Percentiles rank a stretch among this genome's conserved stretches.
Evolutionary conservation across 129 eudicot species (phyloP).

Genomic region (Erigeron canadensis): DNA sequence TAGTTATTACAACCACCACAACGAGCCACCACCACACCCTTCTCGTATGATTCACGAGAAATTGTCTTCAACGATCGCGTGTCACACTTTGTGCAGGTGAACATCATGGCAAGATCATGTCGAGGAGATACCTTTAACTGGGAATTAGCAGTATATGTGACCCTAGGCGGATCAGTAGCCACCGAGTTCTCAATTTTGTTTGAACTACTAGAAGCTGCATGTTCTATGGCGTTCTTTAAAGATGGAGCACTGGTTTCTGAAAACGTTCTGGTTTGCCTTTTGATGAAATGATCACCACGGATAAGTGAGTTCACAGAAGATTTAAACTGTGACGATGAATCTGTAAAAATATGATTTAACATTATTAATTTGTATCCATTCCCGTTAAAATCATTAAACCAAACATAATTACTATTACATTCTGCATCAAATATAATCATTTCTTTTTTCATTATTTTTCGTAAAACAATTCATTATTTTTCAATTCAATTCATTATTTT

Average conservation of each 20-base stretch:
- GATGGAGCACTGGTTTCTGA: constrained; percentile 40
- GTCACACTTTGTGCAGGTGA: constrained; percentile 86
- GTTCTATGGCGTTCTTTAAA: constrained; percentile 15
- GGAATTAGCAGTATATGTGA: constrained; percentile 48
- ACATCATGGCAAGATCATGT: constrained; percentile 84
- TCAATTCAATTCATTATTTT: too few species aligned
- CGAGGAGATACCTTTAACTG: constrained; percentile 65
- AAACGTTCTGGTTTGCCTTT: constrained; percentile 36
- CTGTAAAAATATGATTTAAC: constrained; percentile 30
- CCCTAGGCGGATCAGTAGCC: constrained; percentile 7
- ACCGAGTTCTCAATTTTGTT: constrained; percentile 23
- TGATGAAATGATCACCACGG: constrained; percentile 18
- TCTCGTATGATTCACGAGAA: constrained; percentile 85
- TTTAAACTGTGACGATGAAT: constrained; percentile 25
- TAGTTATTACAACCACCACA: constrained; percentile 83
- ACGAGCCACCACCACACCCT: constrained; percentile 86
- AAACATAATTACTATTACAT: too few species aligned
- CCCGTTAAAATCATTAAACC: background rate
- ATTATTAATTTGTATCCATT: background rate
- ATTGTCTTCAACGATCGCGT: constrained; percentile 74
- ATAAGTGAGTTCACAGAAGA: constrained; percentile 39
- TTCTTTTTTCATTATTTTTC: too few species aligned
- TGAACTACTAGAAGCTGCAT: constrained; percentile 33
- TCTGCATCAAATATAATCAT: too few species aligned
- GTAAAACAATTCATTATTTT: too few species aligned